Conservation (phyloP, 441 rosid species). For the Arabidopsis lyrata region DNA sequence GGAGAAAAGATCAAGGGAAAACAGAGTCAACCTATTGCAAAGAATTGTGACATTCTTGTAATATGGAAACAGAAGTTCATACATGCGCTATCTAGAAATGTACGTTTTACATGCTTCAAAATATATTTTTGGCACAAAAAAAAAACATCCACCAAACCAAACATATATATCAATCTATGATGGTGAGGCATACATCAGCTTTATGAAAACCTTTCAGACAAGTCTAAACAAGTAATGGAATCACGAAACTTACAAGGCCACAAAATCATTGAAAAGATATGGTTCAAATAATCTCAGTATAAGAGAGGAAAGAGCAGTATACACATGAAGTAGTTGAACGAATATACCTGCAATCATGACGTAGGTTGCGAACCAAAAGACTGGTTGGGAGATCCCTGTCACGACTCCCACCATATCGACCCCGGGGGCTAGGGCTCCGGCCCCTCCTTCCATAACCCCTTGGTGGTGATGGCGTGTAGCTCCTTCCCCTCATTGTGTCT, state of each 20-base stretch:
- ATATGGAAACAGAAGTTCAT: background rate
- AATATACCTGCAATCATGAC: conserved; percentile 77
- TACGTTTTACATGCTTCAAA: conserved; percentile 8
- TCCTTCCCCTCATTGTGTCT: conserved; percentile 70
- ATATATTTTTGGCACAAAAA: background rate
- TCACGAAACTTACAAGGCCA: conserved; percentile 6
- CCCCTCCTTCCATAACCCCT: conserved; percentile 75
- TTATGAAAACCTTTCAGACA: background rate
- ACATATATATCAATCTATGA: conserved; percentile 10
- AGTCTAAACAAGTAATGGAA: background rate
- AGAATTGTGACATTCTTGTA: background rate
- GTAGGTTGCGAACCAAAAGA: conserved; percentile 80
- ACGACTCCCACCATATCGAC: conserved; percentile 71
- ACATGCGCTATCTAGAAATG: background rate
- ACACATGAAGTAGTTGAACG: background rate
- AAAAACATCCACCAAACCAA: background rate
- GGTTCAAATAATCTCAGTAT: background rate
- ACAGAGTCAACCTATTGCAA: background rate
- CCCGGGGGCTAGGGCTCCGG: conserved; percentile 76
- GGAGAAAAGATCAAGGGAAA: conserved; percentile 32
- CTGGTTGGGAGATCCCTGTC: conserved; percentile 75
- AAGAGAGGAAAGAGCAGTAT: background rate
- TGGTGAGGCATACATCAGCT: background rate
- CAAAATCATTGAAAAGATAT: background rate
- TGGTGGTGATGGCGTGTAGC: conserved; percentile 81